A percentile compares a stretch with the other conserved stretches of the same genome.
phyloP scores from a whole-genome alignment of 1,284 basidiomycete species.

The Moniliella sp. region DNA sequence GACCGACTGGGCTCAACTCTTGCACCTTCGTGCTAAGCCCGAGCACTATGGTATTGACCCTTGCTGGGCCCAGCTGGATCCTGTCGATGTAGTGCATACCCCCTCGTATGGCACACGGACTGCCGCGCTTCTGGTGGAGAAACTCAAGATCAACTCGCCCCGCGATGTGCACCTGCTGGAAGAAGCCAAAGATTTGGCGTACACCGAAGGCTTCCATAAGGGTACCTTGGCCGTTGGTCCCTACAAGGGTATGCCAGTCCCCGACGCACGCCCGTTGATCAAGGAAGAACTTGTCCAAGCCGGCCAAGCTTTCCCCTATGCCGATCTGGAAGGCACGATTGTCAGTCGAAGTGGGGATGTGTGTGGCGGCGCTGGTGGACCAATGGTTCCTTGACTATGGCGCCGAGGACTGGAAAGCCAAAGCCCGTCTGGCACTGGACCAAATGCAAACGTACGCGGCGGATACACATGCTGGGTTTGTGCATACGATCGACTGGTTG shows the following conservation, averaged over 20 bases:
- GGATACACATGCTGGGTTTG: constrained; percentile 77
- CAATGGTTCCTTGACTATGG: constrained; percentile 99
- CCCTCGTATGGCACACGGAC: constrained; percentile 75
- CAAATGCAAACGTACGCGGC: constrained; percentile 71
- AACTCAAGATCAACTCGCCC: constrained; percentile 83
- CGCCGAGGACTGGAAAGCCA: constrained; percentile 61
- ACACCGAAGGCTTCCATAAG: constrained; percentile 92
- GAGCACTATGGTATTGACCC: constrained; percentile 89
- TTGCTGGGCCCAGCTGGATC: constrained; percentile 63
- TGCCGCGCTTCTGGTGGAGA: constrained; percentile 60
- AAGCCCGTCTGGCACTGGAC: constrained; percentile 60
- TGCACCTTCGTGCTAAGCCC: constrained; percentile 84
- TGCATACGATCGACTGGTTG: constrained; percentile 77
- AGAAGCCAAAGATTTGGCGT: constrained; percentile 88
- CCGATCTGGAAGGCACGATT: constrained; percentile 79
- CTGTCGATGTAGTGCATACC: constrained; percentile 70
- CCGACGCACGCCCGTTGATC: constrained; percentile 75
- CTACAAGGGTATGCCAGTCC: constrained; percentile 63
- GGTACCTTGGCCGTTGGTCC: constrained; percentile 74
- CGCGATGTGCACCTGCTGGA: constrained; percentile 62
- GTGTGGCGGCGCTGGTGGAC: constrained; percentile 90
- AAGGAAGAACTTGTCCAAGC: constrained; percentile 59
- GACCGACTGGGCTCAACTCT: constrained; percentile 74
- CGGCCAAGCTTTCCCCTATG: constrained; percentile 66
- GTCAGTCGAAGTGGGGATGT: constrained; percentile 76